Base-by-base conservation (phyloP, 768 basidiomycete genomes). In the Infundibulicybe gibba region DNA sequence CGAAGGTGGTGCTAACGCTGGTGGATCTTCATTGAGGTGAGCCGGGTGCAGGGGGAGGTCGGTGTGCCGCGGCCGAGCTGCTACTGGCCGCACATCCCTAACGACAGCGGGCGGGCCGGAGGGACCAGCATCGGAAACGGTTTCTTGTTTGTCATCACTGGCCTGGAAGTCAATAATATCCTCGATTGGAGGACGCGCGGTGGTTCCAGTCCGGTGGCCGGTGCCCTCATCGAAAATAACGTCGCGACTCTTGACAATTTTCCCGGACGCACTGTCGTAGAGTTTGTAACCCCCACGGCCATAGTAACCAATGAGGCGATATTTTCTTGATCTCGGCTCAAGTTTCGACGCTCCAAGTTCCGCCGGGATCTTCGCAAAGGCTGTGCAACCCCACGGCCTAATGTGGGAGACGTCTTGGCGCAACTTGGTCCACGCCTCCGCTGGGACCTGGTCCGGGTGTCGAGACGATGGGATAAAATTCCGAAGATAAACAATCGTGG, bases 321-420 rank as follows among this genome's bases (percentile, higher is more conserved):
- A 51, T 30, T 56, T 55, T 37, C 55, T 32, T 5, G 57, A 57
- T 15, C 40, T 19, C 19, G 50, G 38, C 21, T 51, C 48, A 0
- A 58, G 32, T 43, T 61, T 61, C 10, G 50, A 55, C 3, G 21
- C 40, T 6, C 42, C 31, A 2, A 54, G 32, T 41, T 67, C 58
- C 37, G 57, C 48, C 8, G 52, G 61, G 10, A 59, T 53, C 40
- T 61, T 59, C n/a, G 53, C 61, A 25, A 54, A 59, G 8, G 55
- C 17, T 43, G 48, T 1, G 25, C 47, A 63, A 6, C 66, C 60
- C 33, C 60, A 65, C 11, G 59, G 58, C 1, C 57, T 49, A 0
- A 67, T 33, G 38, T 60, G 54, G 6, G 49, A 45, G 1, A 69
- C 44, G 14, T 55, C 45, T 1, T 60, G 64, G n/a, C 41, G 35